Evolutionary conservation across 768 basidiomycete genomes (phyloP).

Genomic region (Wakefieldia striispora): DNA sequence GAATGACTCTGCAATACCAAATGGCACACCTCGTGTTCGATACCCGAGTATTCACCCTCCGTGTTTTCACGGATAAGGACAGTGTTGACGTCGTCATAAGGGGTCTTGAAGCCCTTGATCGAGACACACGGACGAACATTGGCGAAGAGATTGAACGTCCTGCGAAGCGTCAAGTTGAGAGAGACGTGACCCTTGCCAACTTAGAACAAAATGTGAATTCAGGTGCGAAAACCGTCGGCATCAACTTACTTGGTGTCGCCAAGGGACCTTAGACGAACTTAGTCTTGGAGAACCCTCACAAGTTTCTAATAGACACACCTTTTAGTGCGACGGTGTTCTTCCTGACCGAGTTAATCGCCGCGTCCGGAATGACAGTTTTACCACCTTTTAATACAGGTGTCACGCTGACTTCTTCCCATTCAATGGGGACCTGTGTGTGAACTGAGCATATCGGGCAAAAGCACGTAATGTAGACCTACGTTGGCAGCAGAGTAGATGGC

Average conservation of each 20-base stretch:
- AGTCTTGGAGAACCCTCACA: constrained; percentile 2
- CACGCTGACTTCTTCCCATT: constrained; percentile 99
- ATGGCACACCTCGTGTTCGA: constrained; percentile 87
- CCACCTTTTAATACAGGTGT: constrained; percentile 91
- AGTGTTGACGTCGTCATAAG: constrained; percentile 97
- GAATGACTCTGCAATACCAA: background rate
- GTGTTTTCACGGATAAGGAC: constrained; percentile 99
- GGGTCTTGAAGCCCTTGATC: constrained; percentile 95
- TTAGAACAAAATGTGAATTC: constrained; percentile 32
- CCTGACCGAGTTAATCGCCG: constrained; percentile 87
- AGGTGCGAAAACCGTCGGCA: constrained; percentile 5
- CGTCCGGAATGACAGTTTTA: constrained; percentile 95
- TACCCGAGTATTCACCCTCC: constrained; percentile 99
- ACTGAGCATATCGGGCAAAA: constrained; percentile 11
- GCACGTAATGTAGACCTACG: constrained; percentile 39
- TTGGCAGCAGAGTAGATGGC: constrained; percentile 88
- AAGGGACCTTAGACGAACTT: constrained; percentile 64
- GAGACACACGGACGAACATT: constrained; percentile 97
- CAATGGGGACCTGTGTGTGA: constrained; percentile 78
- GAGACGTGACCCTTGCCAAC: constrained; percentile 99
- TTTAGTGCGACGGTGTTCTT: constrained; percentile 98
- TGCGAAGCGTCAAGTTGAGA: constrained; percentile 91
- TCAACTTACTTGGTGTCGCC: constrained; percentile 87
- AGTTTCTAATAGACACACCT: constrained; percentile 47
- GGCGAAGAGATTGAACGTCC: constrained; percentile 98